phyloP scores from a whole-genome alignment of 306 rosid genomes.

The Pachyrhizus erosus region DNA sequence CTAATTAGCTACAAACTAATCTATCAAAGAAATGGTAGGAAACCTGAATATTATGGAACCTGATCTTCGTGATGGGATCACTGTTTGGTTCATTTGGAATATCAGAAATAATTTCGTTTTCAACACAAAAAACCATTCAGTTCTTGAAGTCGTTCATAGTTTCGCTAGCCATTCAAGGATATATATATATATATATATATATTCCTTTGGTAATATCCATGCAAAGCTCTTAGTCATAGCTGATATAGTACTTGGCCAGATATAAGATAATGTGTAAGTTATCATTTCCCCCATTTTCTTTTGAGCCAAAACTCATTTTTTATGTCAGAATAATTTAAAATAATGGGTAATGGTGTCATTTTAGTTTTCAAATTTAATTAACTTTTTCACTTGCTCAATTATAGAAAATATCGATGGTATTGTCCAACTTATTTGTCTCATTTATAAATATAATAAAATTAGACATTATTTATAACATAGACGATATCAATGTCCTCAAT shows the following conservation, averaged over 20 bases:
- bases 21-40: not conserved
- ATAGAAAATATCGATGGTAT: too few relatives aligned
- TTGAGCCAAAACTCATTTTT: not conserved
- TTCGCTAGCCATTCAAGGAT: not conserved
- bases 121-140: not conserved
- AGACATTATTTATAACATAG: too few relatives aligned
- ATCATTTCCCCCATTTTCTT: not conserved
- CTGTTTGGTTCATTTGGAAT: not conserved
- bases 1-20: not conserved
- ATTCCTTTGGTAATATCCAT: too few relatives aligned
- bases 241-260: not conserved
- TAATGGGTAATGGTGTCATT: not conserved
- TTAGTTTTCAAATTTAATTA: not conserved
- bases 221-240: not conserved
- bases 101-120: not conserved
- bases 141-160: not conserved
- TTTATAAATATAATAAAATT: too few relatives aligned
- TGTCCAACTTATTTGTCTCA: too few relatives aligned
- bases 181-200: too few relatives aligned
- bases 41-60: not conserved
- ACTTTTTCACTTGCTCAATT: not conserved
- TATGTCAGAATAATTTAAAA: not conserved
- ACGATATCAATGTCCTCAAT: too few relatives aligned
- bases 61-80: not conserved
- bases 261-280: not conserved